Percentiles rank a stretch among this genome's conserved stretches.
Conservation (phyloP, 2,329 filamentous ascomycete genomes). For the Trichoderma endophyticum region DNA sequence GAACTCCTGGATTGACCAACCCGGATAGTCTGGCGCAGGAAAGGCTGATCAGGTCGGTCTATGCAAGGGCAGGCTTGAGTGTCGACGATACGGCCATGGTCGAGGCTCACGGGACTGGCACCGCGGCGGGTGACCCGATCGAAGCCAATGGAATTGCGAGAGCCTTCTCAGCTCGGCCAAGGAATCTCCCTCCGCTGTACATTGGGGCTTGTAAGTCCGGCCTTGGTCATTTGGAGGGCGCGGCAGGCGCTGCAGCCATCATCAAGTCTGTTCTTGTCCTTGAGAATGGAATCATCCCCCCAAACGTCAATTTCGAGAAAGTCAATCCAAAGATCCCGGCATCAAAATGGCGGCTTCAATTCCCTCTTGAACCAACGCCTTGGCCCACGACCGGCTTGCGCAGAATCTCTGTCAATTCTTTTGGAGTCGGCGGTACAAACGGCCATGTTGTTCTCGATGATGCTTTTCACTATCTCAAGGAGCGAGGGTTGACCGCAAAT, state of each 20-base stretch:
- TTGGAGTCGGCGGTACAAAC: slow-evolving; percentile 49
- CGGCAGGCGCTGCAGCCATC: slow-evolving; percentile 10
- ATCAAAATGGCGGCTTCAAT: slow-evolving; percentile 22
- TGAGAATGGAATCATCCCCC: slow-evolving; percentile 11
- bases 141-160: slow-evolving; percentile 21
- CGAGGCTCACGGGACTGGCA: slow-evolving; percentile 42
- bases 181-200: not conserved
- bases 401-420: slow-evolving; percentile 45
- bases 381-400: slow-evolving; percentile 38
- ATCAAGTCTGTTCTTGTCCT: slow-evolving; percentile 9
- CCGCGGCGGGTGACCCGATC: slow-evolving; percentile 30
- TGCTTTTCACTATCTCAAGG: slow-evolving; percentile 9
- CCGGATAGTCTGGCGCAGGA: slow-evolving; percentile 22
- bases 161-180: slow-evolving; percentile 14
- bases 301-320: not conserved
- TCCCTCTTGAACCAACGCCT: slow-evolving; percentile 31
- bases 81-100: slow-evolving; percentile 28
- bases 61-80: slow-evolving; percentile 30
- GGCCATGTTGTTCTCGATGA: slow-evolving; percentile 42
- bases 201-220: slow-evolving; percentile 7
- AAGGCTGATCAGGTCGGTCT: slow-evolving; percentile 29
- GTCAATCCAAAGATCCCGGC: slow-evolving; percentile 8
- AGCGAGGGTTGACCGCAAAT: not conserved
- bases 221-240: slow-evolving; percentile 12
- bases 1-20: slow-evolving; percentile 39